Evolutionary conservation across 1,284 basidiomycete genomes (phyloP), one percentile per base, ranked within the genome.

Genomic region (Anthracocystis walkeri): DNA sequence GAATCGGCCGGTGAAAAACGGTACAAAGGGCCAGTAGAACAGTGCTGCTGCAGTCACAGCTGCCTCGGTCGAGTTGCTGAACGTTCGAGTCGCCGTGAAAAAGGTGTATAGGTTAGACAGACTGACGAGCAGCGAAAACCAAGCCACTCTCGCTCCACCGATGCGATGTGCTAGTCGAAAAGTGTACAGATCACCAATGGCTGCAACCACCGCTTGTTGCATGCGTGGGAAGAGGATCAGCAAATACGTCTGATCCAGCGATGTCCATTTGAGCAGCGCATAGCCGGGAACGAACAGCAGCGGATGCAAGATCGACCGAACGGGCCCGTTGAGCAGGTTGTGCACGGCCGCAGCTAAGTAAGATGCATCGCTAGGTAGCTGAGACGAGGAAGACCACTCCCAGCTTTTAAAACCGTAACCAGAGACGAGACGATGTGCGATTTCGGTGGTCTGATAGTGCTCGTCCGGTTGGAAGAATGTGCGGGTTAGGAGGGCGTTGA

Each of bases 401-500:
- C 97, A 99, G 29, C 95, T 97, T 41, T 93, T 87, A 81, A 92
- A 90, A 1, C 95, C 97, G 85, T 93, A 94, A 33, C 94, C 94
- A 85, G 94, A 99, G 59, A 96, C 93, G 48, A 91, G 86, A 57
- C 88, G 88, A 84, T 98, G 93, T 0, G 97, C 97, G 31, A 94
- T 92, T 84, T 99, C 97, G 45, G 97, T 89, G 10, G 94, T 90
- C 84, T 99, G 97, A 81, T 92, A 98, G 86, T 93, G 97, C 87
- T 99, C 97, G 86, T 99, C 97, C 2, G 97, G 96, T 85, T 98
- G 95, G 85, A 99, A 99, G 87, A 92, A 93, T 0, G 95, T 94
- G 54, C 89, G 89, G 0, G 93, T 95, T 25, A 88, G 86, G 14
- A 95, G 82, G 0, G 92, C 91, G 40, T 87, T 81, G 11, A 85